These are phyloP conservation scores for Adansonia digitata DNA, from an alignment of 345 rosid species.

Conservation along the genomic window DNA sequence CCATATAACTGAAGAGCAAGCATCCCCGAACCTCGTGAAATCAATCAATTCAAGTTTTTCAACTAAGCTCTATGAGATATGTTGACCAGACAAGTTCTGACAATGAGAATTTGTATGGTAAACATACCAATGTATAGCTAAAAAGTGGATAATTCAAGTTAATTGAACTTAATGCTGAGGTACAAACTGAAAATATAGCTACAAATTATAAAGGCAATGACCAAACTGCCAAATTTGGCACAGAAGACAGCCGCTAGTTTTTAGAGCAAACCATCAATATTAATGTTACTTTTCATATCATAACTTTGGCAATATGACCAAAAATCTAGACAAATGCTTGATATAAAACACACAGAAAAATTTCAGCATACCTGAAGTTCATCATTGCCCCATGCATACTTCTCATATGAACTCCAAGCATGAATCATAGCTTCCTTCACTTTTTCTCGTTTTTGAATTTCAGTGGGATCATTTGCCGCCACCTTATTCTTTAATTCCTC, in stretches of 20 bases:
- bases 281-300: neutral
- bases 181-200: neutral
- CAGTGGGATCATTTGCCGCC: conserved; percentile 40
- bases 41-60: neutral
- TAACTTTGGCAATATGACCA: neutral
- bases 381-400: conserved; percentile 96
- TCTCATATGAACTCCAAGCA: conserved; percentile 95
- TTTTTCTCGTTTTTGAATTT: conserved; percentile 65
- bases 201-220: neutral
- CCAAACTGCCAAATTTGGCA: neutral
- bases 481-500: conserved; percentile 8
- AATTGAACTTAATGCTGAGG: neutral
- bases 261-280: neutral
- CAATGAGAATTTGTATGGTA: neutral
- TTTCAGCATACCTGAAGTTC: conserved; percentile 71
- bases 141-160: neutral
- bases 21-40: neutral
- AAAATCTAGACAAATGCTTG: neutral
- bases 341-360: neutral
- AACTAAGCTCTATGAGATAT: neutral
- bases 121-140: neutral
- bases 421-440: conserved; percentile 96
- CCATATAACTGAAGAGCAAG: neutral
- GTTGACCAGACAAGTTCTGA: neutral
- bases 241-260: neutral